phyloP scores from a whole-genome alignment of 345 rosid species.

The Melaleuca quinquenervia region DNA sequence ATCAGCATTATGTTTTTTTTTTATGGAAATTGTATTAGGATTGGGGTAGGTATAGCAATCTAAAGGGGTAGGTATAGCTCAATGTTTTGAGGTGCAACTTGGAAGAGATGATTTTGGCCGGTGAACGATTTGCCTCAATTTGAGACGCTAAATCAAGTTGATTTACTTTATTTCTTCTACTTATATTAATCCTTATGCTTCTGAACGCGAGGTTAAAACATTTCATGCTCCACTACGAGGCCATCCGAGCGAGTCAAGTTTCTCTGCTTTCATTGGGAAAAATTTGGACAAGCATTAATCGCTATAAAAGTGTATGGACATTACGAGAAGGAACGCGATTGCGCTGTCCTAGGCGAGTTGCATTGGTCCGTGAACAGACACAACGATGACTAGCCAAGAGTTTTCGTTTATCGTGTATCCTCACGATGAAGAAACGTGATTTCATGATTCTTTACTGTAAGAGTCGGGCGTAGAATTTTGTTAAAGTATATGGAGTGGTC shows the following conservation, averaged over 20 bases:
- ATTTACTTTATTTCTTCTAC: neutral
- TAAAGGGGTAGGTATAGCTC: too few relatives aligned
- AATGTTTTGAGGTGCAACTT: too few relatives aligned
- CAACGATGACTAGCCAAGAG: neutral
- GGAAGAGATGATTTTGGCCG: neutral
- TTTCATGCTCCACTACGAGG: neutral
- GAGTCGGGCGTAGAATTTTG: neutral
- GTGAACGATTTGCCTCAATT: neutral
- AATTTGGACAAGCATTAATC: neutral
- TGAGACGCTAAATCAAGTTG: neutral
- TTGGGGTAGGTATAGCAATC: neutral
- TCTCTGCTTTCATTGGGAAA: neutral
- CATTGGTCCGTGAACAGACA: neutral
- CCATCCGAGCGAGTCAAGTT: neutral
- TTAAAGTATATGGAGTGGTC: neutral
- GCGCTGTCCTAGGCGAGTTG: neutral
- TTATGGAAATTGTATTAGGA: neutral
- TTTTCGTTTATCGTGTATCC: neutral
- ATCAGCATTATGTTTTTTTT: neutral
- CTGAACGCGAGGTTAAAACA: neutral
- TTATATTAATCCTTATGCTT: too few relatives aligned
- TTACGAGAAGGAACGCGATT: neutral
- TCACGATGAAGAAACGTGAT: neutral
- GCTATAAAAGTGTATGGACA: neutral
- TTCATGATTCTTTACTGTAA: neutral